Base-by-base conservation (phyloP, 495 filamentous ascomycete species). In the Penicillium longicatenatum region DNA sequence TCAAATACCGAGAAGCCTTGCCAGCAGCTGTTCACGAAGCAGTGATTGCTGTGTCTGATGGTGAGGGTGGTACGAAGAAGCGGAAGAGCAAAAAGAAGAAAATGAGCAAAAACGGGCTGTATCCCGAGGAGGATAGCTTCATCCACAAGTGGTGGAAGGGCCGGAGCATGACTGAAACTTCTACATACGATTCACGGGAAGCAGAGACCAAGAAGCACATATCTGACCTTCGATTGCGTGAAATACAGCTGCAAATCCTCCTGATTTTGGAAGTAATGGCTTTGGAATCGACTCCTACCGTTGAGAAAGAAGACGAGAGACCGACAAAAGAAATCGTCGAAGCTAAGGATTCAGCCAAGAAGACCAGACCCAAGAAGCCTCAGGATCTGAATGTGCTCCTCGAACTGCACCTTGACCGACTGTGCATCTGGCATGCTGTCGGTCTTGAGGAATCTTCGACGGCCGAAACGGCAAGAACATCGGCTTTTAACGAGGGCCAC, bases 401-500 rank as follows among this genome's bases (percentile, higher is more conserved):
- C 8, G 93, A 98, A 63, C 74, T 96, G 4, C 86, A 96, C 49
- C 82, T 96, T 11, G 95, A 98, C 68, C 85, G 92, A 33, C 78
- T 98, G 21, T 95, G 92, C 67, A 98, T 98, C 39, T 98, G 95
- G 95, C 92, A 97, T 65, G 91, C 92, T n/a, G 84, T 82, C 45
- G 76, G 77, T 24, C 68, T 80, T 31, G 80, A 82, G 37, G 83
- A 86, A 59, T 71, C 78, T 0, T 55, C 56, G 21, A 59, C 69
- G 16, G 58, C 66, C 14, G 70, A 75, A 22, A 64, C 70, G 30
- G 57, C 65, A 22, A 73, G 74, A 50, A 46, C 71, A 26, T 70
- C 67, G 5, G 59, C 59, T n/a, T 68, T 70, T 8, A 65, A 52
- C 12, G 60, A 63, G 48, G 69, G 62, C 24, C 69, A 70, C 54